Base-by-base conservation (phyloP, 371 early-diverging fungal species). In the Aphelidium insulamus region DNA sequence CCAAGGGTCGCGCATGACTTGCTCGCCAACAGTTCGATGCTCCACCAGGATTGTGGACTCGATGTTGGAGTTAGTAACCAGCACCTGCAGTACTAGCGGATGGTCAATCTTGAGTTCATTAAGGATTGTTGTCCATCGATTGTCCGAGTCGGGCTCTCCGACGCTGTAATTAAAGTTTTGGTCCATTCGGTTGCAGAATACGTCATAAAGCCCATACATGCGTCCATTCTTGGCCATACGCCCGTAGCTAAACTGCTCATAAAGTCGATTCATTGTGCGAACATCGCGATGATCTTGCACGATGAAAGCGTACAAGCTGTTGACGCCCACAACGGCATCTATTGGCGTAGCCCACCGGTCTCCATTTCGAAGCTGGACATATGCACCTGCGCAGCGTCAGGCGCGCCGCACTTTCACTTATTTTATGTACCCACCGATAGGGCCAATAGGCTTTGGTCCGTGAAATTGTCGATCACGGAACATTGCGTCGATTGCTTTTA, bases 1-100 rank as follows among this genome's bases (percentile, higher is more conserved):
- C 28, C 54, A 55, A 4, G 55, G 44, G 21, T 36, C 16, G 11
- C 37, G 37, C 54, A 79, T 81, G n/a, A 87, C 34, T 0, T 45
- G 32, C 44, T 88, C 80, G 8, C 78, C 94, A 21, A 66, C 59
- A 0, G 45, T 41, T 32, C 84, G 73, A 19, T 64, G 55, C 10
- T 64, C 55, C 26, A 84, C 67, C 25, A 92, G 48, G n/a, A 83
- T 56, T 4, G 57, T 65, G 16, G 67, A 59, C 47, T 92, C 88
- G 38, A 86, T 79, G 21, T 54, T 46, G 41, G 55, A 55, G 24
- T 63, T 46, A 27, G 76, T 64, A 40, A 90, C 72, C 39, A 92
- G 46, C 40, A 72, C 69, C 1, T 75, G 60, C 24, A 69, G 68
- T 6, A 85, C 86, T 42, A 70, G 57, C 32, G 72, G 71, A 37